Base-by-base conservation (phyloP, 139 green algal genomes). In the Micractinium conductrix region DNA sequence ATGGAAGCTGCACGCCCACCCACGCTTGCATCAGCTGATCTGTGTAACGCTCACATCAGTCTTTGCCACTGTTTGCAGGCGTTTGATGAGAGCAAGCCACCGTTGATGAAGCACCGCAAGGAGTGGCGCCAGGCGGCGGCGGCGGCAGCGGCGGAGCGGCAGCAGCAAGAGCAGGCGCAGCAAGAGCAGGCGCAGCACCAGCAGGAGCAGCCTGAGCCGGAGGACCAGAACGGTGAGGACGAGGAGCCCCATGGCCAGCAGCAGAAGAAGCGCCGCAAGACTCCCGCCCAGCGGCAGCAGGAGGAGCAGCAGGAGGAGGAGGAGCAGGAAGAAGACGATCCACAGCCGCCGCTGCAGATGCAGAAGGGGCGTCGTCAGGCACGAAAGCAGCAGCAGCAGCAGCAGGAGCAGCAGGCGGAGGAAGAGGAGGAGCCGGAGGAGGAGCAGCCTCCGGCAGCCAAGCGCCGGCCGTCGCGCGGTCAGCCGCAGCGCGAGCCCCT, bases 71-170 rank as follows among this genome's bases (percentile, higher is more conserved):
- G 28, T 21, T 2, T n/a, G 42, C 62, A 83, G 78, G 78, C 33
- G 2, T 35, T 48, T 0, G 78, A 60, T 21, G 2, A 42, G 6
- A 30, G 38, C 62, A 19, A 35, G 19, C 42, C n/a, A 0, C 62
- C 62, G 2, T 21, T 83, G 78, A 83, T 83, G 78, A 63, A 74
- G 43, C 78, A 83, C 43, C 65, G 78, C 58, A 72, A 82, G 42
- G 78, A 83, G 40, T 42, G 38, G n/a, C 58, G n/a, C 8, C 53
- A 81, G 53, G 53, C 60, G 12, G 45, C 45, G 38, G 72, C 43
- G 17, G 22, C 69, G 35, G 26, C 30, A 33, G 42, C 69, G 30
- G 40, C 71, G 8, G n/a, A 80, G 35, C 50, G 70, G 35, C 33
- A 70, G 74, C 50, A 69, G 74, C 50, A 69, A 35, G 50, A 70